These are phyloP conservation scores for Psilocybe subaeruginosa DNA, from an alignment of 768 basidiomycete genomes.

Conservation along the genomic window DNA sequence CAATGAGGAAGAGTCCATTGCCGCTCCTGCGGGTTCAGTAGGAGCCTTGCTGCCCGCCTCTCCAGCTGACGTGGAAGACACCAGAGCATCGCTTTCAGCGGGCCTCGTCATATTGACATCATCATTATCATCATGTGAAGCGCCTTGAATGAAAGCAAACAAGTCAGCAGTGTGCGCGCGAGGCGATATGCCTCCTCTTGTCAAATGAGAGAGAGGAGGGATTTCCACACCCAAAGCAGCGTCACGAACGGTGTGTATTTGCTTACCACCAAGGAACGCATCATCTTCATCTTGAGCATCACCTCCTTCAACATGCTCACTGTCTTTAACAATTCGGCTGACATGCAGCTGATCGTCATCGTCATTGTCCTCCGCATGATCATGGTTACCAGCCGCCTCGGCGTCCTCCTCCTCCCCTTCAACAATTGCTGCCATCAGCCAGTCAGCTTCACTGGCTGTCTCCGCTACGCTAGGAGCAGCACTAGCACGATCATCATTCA, in stretches of 20 bases:
- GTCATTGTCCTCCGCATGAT: constrained; percentile 46
- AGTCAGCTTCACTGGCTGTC: constrained; percentile 80
- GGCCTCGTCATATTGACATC: constrained; percentile 38
- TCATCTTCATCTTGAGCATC: constrained; percentile 31
- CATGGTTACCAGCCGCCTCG: constrained; percentile 44
- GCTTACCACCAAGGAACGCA: constrained; percentile 56
- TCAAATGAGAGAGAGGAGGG: constrained; percentile 35
- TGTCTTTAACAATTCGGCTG: constrained; percentile 39
- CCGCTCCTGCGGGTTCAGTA: constrained; percentile 12
- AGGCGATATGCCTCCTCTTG: constrained; percentile 44
- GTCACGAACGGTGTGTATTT: constrained; percentile 34
- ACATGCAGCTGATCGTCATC: constrained; percentile 47
- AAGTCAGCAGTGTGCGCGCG: constrained; percentile 65
- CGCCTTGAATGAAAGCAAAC: constrained; percentile 52
- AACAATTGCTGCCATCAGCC: constrained; percentile 88
- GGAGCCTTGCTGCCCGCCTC: constrained; percentile 9
- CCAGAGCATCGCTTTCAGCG: constrained; percentile 28
- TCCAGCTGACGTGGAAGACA: constrained; percentile 17
- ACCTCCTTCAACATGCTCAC: constrained; percentile 32
- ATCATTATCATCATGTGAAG: constrained; percentile 44
- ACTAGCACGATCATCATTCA: constrained; percentile 61
- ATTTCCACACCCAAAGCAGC: constrained; percentile 49
- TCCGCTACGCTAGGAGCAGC: constrained; percentile 70
- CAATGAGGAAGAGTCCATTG: constrained; percentile 10
- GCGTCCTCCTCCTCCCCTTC: constrained; percentile 68